Evolutionary conservation across 164 flowering plant species (phyloP).

Genomic region (Dillenia suffruticosa): DNA sequence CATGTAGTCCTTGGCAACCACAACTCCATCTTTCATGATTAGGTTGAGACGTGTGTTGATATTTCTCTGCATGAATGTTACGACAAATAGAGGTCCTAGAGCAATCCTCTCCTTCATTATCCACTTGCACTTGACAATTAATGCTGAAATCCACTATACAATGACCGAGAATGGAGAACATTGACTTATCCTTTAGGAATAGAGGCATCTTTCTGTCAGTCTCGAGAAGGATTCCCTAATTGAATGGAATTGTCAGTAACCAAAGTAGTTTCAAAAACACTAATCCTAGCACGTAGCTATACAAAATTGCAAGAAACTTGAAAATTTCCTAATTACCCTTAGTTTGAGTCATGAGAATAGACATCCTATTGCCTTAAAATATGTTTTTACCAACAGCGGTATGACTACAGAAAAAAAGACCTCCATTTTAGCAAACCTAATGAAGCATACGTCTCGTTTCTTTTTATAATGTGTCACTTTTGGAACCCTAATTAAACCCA

Average conservation of each 20-base stretch:
- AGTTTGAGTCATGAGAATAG: no score
- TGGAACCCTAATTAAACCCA: no score
- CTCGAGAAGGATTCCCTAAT: slow-evolving; percentile 42
- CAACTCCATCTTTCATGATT: slow-evolving; percentile 21
- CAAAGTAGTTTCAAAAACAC: neutral
- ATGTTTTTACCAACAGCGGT: no score
- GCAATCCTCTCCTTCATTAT: slow-evolving; percentile 16
- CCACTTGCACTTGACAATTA: slow-evolving; percentile 12
- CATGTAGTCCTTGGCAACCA: slow-evolving; percentile 33
- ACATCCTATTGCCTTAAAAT: no score
- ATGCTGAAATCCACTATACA: slow-evolving; percentile 20
- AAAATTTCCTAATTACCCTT: neutral
- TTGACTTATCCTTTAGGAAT: slow-evolving; percentile 47
- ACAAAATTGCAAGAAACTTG: neutral
- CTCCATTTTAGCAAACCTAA: no score
- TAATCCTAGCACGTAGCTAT: neutral
- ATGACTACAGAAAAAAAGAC: no score
- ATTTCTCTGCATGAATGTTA: slow-evolving; percentile 1
- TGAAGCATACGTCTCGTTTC: no score
- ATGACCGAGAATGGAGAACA: slow-evolving; percentile 53
- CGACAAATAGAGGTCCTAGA: slow-evolving; percentile 6
- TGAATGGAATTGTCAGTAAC: neutral
- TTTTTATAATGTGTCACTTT: no score
- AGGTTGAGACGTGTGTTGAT: slow-evolving; percentile 9
- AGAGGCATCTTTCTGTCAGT: slow-evolving; percentile 50